A percentile compares a stretch with the other conserved stretches of the same genome.
phyloP scores from a whole-genome alignment of 768 basidiomycete genomes.

The Kwoniella mangroviensis region DNA sequence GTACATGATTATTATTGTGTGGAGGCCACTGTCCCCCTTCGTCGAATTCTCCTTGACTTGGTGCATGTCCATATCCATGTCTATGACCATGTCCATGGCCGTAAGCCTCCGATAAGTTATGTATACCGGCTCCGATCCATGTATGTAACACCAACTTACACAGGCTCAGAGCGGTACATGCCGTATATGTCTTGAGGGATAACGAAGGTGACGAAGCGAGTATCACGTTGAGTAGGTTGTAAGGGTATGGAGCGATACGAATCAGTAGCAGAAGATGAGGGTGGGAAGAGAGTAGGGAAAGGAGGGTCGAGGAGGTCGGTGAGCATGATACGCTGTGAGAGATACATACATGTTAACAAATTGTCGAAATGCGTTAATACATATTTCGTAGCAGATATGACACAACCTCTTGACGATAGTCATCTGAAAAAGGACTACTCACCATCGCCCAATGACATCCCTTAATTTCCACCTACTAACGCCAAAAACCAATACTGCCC shows the following conservation, averaged over 20 bases:
- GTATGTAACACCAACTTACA: constrained; percentile 92
- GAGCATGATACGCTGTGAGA: constrained; percentile 71
- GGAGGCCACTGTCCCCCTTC: background rate
- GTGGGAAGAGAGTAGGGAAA: constrained; percentile 82
- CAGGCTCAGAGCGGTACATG: constrained; percentile 82
- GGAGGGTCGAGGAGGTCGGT: constrained; percentile 74
- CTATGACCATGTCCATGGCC: constrained; percentile 1
- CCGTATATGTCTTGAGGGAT: constrained; percentile 63
- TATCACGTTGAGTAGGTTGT: constrained; percentile 92
- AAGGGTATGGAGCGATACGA: constrained; percentile 66
- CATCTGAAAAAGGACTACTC: constrained; percentile 18
- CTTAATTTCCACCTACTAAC: constrained; percentile 72
- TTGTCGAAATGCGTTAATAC: background rate
- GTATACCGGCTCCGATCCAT: constrained; percentile 66
- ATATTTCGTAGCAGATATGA: background rate
- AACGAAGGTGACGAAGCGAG: constrained; percentile 84
- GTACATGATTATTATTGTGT: background rate
- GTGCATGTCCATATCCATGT: background rate
- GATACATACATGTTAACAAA: background rate
- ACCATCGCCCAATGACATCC: constrained; percentile 66
- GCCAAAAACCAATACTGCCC: constrained; percentile 81
- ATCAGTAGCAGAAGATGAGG: constrained; percentile 89
- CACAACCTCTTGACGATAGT: too few relatives aligned
- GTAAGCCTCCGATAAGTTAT: constrained; percentile 38
- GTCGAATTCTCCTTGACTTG: background rate